A percentile compares a stretch with the other conserved stretches of the same genome.
Evolutionary conservation across 2,329 filamentous ascomycete genomes (phyloP).

Genomic region (Cladophialophora yegresii): DNA sequence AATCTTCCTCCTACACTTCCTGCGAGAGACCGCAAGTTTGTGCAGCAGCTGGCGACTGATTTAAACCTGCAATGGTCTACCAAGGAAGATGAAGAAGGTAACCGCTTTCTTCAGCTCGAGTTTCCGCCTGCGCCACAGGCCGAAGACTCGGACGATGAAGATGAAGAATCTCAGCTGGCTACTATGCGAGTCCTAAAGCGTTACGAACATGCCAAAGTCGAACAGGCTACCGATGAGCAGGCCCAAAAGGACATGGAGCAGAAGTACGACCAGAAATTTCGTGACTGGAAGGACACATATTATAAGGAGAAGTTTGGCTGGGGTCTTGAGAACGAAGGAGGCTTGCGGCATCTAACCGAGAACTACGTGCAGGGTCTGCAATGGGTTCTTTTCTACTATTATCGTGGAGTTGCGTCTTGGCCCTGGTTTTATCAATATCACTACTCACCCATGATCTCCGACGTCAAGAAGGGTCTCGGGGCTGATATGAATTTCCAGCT

Average conservation of each 20-base stretch:
- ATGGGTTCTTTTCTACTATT: slow-evolving; percentile 98
- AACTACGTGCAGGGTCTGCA: slow-evolving; percentile 98
- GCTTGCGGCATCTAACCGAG: slow-evolving; percentile 79
- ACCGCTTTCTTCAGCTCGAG: slow-evolving; percentile 66
- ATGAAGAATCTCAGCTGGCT: slow-evolving; percentile 81
- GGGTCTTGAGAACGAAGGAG: slow-evolving; percentile 75
- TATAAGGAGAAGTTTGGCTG: slow-evolving; percentile 90
- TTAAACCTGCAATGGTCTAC: slow-evolving; percentile 68
- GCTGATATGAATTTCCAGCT: slow-evolving; percentile 90
- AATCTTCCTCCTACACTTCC: slow-evolving; percentile 73
- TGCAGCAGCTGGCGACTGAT: slow-evolving; percentile 77
- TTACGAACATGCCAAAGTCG: slow-evolving; percentile 85
- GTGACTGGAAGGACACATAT: slow-evolving; percentile 91
- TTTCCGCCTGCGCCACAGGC: slow-evolving; percentile 49
- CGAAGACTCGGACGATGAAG: slow-evolving; percentile 69
- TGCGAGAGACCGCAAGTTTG: slow-evolving; percentile 87
- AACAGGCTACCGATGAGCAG: slow-evolving; percentile 77
- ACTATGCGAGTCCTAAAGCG: slow-evolving; percentile 81
- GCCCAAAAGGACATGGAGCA: slow-evolving; percentile 75
- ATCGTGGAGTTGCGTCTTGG: slow-evolving; percentile 95
- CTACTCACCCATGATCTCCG: slow-evolving; percentile 95
- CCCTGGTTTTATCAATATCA: slow-evolving; percentile 98
- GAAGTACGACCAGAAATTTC: slow-evolving; percentile 87
- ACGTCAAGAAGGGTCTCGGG: slow-evolving; percentile 82
- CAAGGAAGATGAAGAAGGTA: slow-evolving; percentile 63